These are phyloP conservation scores for Trichoderma virens DNA, from an alignment of 495 filamentous ascomycete genomes.

Conservation along the genomic window DNA sequence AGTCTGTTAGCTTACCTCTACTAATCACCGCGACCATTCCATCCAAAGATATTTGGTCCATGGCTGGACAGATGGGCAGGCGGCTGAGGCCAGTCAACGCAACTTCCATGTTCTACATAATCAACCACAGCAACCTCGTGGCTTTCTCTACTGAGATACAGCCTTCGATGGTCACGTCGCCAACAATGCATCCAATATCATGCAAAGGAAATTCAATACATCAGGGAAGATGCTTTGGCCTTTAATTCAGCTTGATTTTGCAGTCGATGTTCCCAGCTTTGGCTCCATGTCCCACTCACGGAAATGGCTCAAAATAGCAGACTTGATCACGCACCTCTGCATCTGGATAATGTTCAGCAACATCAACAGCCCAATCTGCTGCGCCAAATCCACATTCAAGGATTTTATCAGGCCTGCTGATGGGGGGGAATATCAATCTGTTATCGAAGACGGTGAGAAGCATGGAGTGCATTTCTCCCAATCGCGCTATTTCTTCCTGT, in stretches of 20 bases:
- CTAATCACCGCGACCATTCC: neutral
- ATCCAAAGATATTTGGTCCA: too few relatives aligned
- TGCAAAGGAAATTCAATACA: too few relatives aligned
- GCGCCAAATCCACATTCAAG: slow-evolving; percentile 74
- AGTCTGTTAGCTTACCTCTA: neutral
- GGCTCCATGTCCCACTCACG: slow-evolving; percentile 11
- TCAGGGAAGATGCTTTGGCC: too few relatives aligned
- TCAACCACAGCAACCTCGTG: too few relatives aligned
- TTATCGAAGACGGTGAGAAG: slow-evolving; percentile 67
- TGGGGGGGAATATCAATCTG: slow-evolving; percentile 71
- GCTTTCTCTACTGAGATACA: too few relatives aligned
- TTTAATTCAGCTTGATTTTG: too few relatives aligned
- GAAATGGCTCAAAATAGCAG: neutral
- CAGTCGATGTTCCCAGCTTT: neutral
- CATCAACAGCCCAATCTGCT: slow-evolving; percentile 43
- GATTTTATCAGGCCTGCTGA: slow-evolving; percentile 53
- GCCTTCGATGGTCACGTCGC: too few relatives aligned
- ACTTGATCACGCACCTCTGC: slow-evolving; percentile 56
- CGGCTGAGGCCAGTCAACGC: too few relatives aligned
- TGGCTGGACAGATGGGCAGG: too few relatives aligned
- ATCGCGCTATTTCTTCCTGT: slow-evolving; percentile 75
- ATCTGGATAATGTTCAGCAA: slow-evolving; percentile 54
- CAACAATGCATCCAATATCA: too few relatives aligned
- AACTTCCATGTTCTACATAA: too few relatives aligned
- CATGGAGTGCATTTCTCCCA: slow-evolving; percentile 61